These are phyloP conservation scores for Withania somnifera DNA, from an alignment of 305 asterid species.

Conservation along the genomic window DNA sequence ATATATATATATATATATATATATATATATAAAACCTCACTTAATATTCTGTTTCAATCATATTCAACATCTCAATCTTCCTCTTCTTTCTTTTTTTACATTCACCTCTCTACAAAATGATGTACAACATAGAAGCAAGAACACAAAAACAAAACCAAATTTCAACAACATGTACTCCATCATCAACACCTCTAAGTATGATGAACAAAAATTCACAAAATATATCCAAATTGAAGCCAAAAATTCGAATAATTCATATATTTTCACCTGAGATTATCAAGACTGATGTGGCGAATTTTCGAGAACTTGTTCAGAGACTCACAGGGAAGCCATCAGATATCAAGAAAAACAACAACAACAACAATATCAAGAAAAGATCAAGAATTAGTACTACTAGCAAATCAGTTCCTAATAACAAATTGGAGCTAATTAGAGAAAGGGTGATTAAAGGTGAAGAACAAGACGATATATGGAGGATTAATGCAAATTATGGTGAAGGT, in stretches of 20 bases:
- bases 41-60: slow-evolving; percentile 11
- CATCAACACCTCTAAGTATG: slow-evolving; percentile 18
- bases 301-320: slow-evolving; percentile 81
- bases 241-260: slow-evolving; percentile 84
- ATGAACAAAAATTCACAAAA: slow-evolving; percentile 50
- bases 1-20: slow-evolving; percentile 16
- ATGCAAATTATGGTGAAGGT: slow-evolving; percentile 56
- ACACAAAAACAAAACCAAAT: slow-evolving; percentile 11
- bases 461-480: slow-evolving; percentile 52
- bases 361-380: slow-evolving; percentile 6
- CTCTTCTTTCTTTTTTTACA: slow-evolving; percentile 7
- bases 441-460: slow-evolving; percentile 41
- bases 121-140: slow-evolving; percentile 21
- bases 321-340: slow-evolving; percentile 71
- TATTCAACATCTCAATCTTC: slow-evolving; percentile 9
- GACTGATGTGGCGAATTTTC: slow-evolving; percentile 65
- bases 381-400: slow-evolving; percentile 15
- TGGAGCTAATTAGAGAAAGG: background rate
- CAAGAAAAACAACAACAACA: background rate
- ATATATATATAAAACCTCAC: slow-evolving; percentile 10
- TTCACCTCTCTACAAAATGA: background rate
- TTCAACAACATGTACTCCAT: slow-evolving; percentile 11
- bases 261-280: slow-evolving; percentile 92
- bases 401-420: slow-evolving; percentile 2
- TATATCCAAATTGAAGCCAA: slow-evolving; percentile 58